Conservation (phyloP, 73 alveolate genomes). For the Paramecium caudatum region DNA sequence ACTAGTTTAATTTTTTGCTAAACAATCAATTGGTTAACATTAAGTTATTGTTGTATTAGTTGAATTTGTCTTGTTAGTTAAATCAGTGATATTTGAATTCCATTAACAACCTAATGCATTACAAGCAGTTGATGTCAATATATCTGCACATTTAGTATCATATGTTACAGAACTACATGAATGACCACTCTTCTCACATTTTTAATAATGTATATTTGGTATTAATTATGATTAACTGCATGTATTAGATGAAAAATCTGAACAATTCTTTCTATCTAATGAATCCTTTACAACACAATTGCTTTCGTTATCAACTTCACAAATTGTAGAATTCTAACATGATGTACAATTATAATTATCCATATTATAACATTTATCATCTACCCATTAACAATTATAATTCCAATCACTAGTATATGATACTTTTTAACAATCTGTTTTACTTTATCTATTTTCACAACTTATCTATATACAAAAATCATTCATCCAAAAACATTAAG, state of each 20-base stretch:
- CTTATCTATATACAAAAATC: slow-evolving; percentile 7
- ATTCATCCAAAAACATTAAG: slow-evolving; percentile 8
- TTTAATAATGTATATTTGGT: too few species aligned
- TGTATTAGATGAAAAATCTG: background rate
- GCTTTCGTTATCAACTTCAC: background rate
- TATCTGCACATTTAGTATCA: slow-evolving; percentile 6
- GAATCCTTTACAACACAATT: background rate
- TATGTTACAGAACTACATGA: slow-evolving; percentile 21
- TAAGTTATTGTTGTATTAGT: background rate
- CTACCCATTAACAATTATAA: slow-evolving; percentile 15
- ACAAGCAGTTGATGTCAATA: background rate
- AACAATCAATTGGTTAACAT: slow-evolving; percentile 11
- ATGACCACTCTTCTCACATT: slow-evolving; percentile 9
- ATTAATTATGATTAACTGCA: background rate
- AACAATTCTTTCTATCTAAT: background rate
- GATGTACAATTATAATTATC: background rate
- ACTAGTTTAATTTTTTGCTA: background rate
- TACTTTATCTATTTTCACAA: background rate
- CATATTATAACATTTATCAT: background rate
- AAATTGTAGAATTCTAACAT: background rate
- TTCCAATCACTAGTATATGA: background rate
- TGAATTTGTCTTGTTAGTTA: too few species aligned
- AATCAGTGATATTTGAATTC: too few species aligned
- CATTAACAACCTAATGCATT: slow-evolving; percentile 29
- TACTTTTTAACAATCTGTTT: background rate